Percentiles rank a stretch among this genome's conserved stretches.
Conservation (phyloP, 2,329 filamentous ascomycete species). For the Fusarium continuum region DNA sequence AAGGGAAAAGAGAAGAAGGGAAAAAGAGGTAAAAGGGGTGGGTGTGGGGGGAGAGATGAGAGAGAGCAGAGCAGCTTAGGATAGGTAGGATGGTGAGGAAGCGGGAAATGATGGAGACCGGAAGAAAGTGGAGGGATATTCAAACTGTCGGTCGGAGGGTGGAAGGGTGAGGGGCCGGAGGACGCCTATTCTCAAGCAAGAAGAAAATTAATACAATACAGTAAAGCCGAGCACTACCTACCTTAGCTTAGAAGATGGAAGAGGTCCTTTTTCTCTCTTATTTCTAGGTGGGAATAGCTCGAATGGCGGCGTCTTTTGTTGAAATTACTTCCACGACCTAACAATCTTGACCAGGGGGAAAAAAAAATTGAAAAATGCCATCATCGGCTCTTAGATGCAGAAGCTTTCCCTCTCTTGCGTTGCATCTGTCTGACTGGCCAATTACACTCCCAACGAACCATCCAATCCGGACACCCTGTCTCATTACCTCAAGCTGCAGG, state of each 20-base stretch:
- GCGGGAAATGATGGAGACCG: slow-evolving; percentile 35
- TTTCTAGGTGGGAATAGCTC: not conserved
- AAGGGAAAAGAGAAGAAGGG: not conserved
- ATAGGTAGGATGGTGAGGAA: slow-evolving; percentile 9
- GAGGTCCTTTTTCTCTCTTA: not conserved
- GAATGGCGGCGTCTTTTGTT: slow-evolving; percentile 14
- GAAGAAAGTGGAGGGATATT: slow-evolving; percentile 35
- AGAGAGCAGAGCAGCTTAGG: slow-evolving; percentile 8
- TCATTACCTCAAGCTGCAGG: slow-evolving; percentile 11
- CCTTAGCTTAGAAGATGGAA: slow-evolving; percentile 12
- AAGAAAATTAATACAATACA: slow-evolving; percentile 11
- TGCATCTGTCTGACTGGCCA: slow-evolving; percentile 20
- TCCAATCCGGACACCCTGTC: slow-evolving; percentile 13
- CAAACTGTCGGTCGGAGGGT: slow-evolving; percentile 33
- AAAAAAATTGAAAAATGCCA: not conserved
- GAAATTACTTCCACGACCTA: slow-evolving; percentile 7
- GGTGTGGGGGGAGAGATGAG: slow-evolving; percentile 34
- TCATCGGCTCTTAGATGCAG: not conserved
- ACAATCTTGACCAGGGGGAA: not conserved
- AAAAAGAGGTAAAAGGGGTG: slow-evolving; percentile 31
- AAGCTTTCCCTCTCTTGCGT: no score
- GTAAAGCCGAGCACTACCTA: slow-evolving; percentile 12
- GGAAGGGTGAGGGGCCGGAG: slow-evolving; percentile 7
- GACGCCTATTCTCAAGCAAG: no score
- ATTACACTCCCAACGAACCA: slow-evolving; percentile 7